Evolutionary conservation across 768 basidiomycete genomes (phyloP), one percentile per base, ranked within the genome.

Genomic region (Panellus pusillus): DNA sequence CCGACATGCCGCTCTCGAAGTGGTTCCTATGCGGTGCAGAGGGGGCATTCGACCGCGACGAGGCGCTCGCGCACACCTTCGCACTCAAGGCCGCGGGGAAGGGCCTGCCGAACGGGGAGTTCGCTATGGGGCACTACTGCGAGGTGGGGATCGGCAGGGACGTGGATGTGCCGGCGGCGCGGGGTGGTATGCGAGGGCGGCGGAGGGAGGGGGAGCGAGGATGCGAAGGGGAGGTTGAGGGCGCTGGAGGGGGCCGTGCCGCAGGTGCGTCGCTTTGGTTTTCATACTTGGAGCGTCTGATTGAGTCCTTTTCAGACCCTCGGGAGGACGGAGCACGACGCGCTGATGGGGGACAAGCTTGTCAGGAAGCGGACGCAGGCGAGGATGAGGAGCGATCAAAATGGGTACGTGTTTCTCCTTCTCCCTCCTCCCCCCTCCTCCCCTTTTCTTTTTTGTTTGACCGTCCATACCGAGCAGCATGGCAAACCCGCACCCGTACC

Each of bases 1-100:
- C 96, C 0, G 93, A 98, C 66, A 95, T 98, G 93, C 94, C 93
- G 2, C 79, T 98, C 48, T 87, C 84, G 68, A 98, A 97, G 71
- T 98, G 96, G 95, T 98, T 97, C 75, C 72, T 98, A 44, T 95
- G 93, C n/a, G 95, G 95, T 1, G 72, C 67, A 4, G 66, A 66
- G n/a, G 75, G 81, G 8, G 72, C 75, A 13, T 94, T 97, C 61
- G 90, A 91, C 36, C 93, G 93, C 69, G 91, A 95, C 67, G 93
- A 97, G 66, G 72, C 67, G 1, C 78, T 98, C 3, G 94, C 96
- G 2, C 82, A 82, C 59, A 89, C 86, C 0, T 98, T 96, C 71
- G 96, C 96, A 87, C 91, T 58, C 95, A 96, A 70, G 88, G 90
- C n/a, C 0, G 87, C 88, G 0, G 66, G 73, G 43, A 89, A 86